Percentiles rank a stretch among this genome's conserved stretches.
These are phyloP conservation scores for Brassica carinata DNA, from an alignment of 345 rosid species.

Conservation along the genomic window DNA sequence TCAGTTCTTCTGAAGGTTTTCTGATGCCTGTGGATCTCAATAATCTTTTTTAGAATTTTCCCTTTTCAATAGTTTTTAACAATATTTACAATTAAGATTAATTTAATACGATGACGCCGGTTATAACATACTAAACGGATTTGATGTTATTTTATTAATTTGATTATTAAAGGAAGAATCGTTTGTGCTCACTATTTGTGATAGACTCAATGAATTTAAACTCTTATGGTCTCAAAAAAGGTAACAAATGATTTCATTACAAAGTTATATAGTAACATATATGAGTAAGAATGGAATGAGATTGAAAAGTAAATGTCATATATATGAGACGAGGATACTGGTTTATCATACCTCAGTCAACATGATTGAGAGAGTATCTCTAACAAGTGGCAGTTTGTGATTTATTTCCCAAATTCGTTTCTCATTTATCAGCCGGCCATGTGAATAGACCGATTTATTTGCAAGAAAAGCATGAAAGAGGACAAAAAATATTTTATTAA, in stretches of 20 bases:
- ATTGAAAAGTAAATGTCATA: not conserved
- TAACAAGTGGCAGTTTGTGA: not conserved
- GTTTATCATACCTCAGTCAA: not conserved
- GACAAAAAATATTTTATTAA: not conserved
- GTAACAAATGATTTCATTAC: not conserved
- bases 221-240: not conserved
- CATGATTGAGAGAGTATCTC: not conserved
- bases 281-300: not conserved
- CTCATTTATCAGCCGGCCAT: not conserved
- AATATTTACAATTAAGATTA: not conserved
- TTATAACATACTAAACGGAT: constrained; percentile 4
- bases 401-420: not conserved
- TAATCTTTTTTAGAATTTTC: not conserved
- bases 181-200: not conserved
- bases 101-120: constrained; percentile 4
- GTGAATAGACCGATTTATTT: not conserved
- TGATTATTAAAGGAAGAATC: not conserved
- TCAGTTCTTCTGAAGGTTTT: not conserved
- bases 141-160: not conserved
- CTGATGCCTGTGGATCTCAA: not conserved
- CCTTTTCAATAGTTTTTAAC: not conserved
- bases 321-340: not conserved
- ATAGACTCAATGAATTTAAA: not conserved
- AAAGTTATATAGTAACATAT: not conserved
- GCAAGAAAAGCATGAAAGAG: not conserved